These are phyloP conservation scores for Trichosporon ovoides DNA, from an alignment of 1,284 basidiomycete species.

Conservation along the genomic window DNA sequence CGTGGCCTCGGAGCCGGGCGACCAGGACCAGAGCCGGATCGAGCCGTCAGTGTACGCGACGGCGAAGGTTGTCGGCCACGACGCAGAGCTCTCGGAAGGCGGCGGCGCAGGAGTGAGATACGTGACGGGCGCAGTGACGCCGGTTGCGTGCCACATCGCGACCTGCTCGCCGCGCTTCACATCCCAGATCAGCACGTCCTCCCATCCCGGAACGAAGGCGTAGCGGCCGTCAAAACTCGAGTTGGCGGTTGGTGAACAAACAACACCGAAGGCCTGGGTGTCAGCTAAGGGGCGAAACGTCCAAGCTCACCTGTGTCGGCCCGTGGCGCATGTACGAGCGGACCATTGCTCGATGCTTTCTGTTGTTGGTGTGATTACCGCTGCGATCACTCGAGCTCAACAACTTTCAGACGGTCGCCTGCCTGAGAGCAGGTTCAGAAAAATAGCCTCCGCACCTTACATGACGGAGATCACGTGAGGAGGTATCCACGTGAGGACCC, in stretches of 20 bases:
- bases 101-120: conserved; percentile 71
- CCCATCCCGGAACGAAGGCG: conserved; percentile 90
- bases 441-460: conserved; percentile 3
- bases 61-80: conserved; percentile 60
- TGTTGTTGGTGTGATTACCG: neutral
- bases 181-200: conserved; percentile 98
- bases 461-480: neutral
- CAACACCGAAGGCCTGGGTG: conserved; percentile 81
- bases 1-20: conserved; percentile 48
- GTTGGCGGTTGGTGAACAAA: conserved; percentile 84
- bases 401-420: neutral
- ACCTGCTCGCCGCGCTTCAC: conserved; percentile 91
- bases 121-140: conserved; percentile 84
- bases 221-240: conserved; percentile 77
- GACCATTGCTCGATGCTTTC: conserved; percentile 49
- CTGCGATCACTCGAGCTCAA: neutral
- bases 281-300: neutral
- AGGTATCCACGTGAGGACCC: neutral
- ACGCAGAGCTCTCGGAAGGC: conserved; percentile 47
- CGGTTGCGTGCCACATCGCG: conserved; percentile 96
- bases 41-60: conserved; percentile 97
- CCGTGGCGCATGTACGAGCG: conserved; percentile 76
- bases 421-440: neutral
- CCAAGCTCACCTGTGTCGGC: conserved; percentile 66
- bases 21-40: conserved; percentile 76